Evolutionary conservation across 345 rosid genomes (phyloP), one percentile per base, ranked within the genome.

Genomic region (Aethionema arabicum): DNA sequence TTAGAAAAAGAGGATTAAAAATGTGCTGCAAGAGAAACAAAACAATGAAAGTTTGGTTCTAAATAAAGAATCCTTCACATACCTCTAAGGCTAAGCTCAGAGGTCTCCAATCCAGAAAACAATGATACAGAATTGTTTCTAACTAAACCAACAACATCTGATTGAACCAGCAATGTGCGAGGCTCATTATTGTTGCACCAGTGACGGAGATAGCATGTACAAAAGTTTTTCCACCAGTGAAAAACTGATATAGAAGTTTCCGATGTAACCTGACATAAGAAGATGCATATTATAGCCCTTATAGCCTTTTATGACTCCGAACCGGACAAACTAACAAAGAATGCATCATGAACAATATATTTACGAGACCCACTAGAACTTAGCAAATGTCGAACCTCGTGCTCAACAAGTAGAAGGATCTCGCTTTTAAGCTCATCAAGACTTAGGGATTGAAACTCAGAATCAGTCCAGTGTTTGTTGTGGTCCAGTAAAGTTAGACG

Each of bases 111-210:
- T 63, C 76, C 78, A 67, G 87, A 95, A 69, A 87, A 85, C 58
- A 84, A 51, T 44, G 97, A 87, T 46, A 87, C 68, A 46, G 99
- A 87, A 78, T 76, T 80, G 72, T 78, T 87, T 76, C 99, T 78
- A 59, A 93, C 69, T 68, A 93, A 80, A 76, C 93, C 95, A 79
- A 87, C 67, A 72, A 72, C 91, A 69, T 87, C 87, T 39, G 86
- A 72, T 41, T 80, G 82, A 74, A 76, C 76, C 68, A 93, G 61
- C 75, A 93, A 79, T 37, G 85, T 85, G 55, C 63, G 70, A n/a
- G 95, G 85, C 14, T 78, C 77, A 77, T 93, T 90, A 75, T 73
- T 79, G 77, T 74, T 84, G 80, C 97, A 83, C 99, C 99, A 93
- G 59, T 81, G 66, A 48, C 80, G 77, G 68, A 85, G 82, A 83